Evolutionary conservation across 2,329 filamentous ascomycete genomes (phyloP).

Genomic region (Fonsecaea monophora): DNA sequence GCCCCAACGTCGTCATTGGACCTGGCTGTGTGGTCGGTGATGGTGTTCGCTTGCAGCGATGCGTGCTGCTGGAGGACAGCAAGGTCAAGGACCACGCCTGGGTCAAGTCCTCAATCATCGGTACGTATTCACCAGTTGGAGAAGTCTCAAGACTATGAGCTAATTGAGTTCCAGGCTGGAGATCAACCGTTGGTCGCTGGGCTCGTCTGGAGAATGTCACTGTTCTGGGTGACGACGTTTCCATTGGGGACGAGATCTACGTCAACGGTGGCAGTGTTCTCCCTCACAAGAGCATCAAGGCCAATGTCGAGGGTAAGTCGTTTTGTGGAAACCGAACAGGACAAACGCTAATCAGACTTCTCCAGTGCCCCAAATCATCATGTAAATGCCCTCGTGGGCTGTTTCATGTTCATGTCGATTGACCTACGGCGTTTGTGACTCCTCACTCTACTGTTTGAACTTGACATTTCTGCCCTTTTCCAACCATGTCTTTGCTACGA

Average conservation of each 20-base stretch:
- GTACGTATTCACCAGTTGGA: constrained; percentile 18
- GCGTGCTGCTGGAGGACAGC: constrained; percentile 83
- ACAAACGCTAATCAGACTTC: constrained; percentile 19
- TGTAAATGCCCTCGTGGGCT: constrained; percentile 46
- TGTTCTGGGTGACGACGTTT: constrained; percentile 97
- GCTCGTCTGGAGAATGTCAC: constrained; percentile 96
- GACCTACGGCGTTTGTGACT: constrained; percentile 7
- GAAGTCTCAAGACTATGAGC: background rate
- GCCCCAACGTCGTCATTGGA: constrained; percentile 94
- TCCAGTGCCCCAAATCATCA: constrained; percentile 57
- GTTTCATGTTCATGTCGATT: constrained; percentile 3
- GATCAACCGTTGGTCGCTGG: constrained; percentile 94
- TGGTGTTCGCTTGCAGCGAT: constrained; percentile 91
- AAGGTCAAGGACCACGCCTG: constrained; percentile 99
- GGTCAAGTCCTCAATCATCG: constrained; percentile 98
- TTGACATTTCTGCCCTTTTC: constrained; percentile 13
- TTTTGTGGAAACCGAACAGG: background rate
- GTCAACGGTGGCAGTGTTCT: constrained; percentile 96
- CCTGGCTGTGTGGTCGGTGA: constrained; percentile 92
- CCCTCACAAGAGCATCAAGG: constrained; percentile 98
- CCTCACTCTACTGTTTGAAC: constrained; percentile 16
- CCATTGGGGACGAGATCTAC: constrained; percentile 97
- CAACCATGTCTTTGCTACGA: constrained; percentile 13
- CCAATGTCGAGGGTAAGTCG: constrained; percentile 81
- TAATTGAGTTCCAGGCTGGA: constrained; percentile 68